phyloP scores from a whole-genome alignment of 345 rosid genomes.

The Populus alba region DNA sequence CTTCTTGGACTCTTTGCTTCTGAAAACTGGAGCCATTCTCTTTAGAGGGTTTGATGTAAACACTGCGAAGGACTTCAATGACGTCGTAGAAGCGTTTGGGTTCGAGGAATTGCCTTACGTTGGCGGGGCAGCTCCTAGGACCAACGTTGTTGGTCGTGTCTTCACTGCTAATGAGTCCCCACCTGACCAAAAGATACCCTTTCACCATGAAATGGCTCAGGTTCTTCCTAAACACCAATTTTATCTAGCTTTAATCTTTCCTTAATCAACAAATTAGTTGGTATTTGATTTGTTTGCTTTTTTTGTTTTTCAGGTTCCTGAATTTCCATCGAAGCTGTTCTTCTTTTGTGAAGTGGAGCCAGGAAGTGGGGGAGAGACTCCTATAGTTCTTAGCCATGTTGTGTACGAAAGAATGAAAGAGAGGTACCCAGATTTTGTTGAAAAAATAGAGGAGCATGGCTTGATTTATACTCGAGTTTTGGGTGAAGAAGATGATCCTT shows the following conservation, averaged over 20 bases:
- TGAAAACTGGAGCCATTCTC: constrained; percentile 62
- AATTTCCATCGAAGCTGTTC: constrained; percentile 85
- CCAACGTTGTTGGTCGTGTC: constrained; percentile 78
- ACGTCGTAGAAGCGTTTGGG: constrained; percentile 80
- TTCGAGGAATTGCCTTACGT: constrained; percentile 84
- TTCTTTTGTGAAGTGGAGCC: constrained; percentile 91
- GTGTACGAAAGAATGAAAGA: constrained; percentile 75
- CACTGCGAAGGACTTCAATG: constrained; percentile 76
- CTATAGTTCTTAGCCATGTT: constrained; percentile 77
- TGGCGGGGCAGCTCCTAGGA: constrained; percentile 85
- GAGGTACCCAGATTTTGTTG: constrained; percentile 64
- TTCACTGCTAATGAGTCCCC: constrained; percentile 95
- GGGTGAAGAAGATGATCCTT: constrained; percentile 75
- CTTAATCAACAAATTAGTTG: neutral
- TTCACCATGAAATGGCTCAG: constrained; percentile 98
- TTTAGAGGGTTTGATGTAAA: constrained; percentile 58
- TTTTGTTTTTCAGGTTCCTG: constrained; percentile 54
- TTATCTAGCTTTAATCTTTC: neutral
- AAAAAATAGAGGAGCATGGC: constrained; percentile 62
- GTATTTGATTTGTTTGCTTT: neutral
- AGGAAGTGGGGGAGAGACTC: constrained; percentile 85
- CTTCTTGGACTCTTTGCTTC: constrained; percentile 58
- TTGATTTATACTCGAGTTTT: constrained; percentile 63
- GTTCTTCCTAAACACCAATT: constrained; percentile 19
- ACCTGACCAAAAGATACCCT: constrained; percentile 84